Base-by-base conservation (phyloP, 768 basidiomycete genomes). In the Serendipita sp. region DNA sequence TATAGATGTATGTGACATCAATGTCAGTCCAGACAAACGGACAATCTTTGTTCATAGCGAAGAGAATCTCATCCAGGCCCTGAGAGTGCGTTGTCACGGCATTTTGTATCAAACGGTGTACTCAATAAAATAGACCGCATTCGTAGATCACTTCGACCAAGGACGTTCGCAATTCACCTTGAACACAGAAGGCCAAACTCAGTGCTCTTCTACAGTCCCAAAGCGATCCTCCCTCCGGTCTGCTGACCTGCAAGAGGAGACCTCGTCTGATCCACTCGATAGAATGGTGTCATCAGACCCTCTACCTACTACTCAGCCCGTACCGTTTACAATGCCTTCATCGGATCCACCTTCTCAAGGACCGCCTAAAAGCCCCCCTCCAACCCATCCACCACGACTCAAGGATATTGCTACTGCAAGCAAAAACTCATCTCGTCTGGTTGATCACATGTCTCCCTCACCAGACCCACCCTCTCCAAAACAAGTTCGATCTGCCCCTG, bases 1-100 rank as follows among this genome's bases (percentile, higher is more conserved):
- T 18, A 63, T 3, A 93, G 91, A 85, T 65, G 77, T 83, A 0
- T 89, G 84, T 70, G 96, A 99, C 71, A 84, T 99, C 70, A 99
- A 99, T 67, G 89, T 98, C 66, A 90, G 86, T 67, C 95, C 96
- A 0, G 96, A 98, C 76, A 99, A 98, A 71, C 81, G 95, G n/a
- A 94, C 92, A 0, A 88, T 98, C 44, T 85, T 96, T 62, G 70
- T 99, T 10, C 92, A 97, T 69, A 86, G 86, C 72, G 95, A 99
- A 72, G 79, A 78, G 10, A 87, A 86, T 66, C 74, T 99, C 16
- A 79, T 98, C 0, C 75, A 81, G 2, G 83, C 85, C 0, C 78
- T 98, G 45, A 93, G 89, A 77, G 92, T 92, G 64, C 13, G 73
- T 53, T 15, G 53, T 46, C n/a, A 46, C 45, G 45, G 45, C 45